A percentile compares a stretch with the other conserved stretches of the same genome.
These are phyloP conservation scores for Lepidium africanum DNA, from an alignment of 345 rosid species.

Conservation along the genomic window DNA sequence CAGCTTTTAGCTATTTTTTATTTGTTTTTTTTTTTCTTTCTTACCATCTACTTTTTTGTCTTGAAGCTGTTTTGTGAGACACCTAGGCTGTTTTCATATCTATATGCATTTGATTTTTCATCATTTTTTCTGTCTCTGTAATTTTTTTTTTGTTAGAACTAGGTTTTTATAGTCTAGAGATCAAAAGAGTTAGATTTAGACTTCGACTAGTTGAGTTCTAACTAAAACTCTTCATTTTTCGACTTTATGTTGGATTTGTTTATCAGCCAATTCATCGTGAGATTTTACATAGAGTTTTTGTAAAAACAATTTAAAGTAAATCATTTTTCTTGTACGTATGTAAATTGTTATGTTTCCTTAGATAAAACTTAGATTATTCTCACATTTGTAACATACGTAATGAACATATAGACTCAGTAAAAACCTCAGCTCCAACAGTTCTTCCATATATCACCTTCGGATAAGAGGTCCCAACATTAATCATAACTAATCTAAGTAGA, in stretches of 20 bases:
- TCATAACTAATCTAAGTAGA: no score
- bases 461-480: neutral
- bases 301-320: neutral
- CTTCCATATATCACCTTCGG: neutral
- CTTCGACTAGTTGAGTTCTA: neutral
- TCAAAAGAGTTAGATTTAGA: neutral
- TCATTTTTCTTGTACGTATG: no score
- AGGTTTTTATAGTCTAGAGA: neutral
- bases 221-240: neutral
- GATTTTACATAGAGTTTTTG: neutral
- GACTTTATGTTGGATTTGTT: neutral
- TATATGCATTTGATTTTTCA: neutral
- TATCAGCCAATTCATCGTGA: neutral
- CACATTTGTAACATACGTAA: neutral
- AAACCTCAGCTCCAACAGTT: neutral
- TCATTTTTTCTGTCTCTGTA: neutral
- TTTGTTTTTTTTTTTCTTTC: neutral
- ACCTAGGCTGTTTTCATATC: no score
- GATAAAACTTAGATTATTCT: neutral
- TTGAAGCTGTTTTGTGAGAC: conserved; percentile 18
- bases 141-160: neutral
- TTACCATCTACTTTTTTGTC: neutral
- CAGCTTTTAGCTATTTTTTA: conserved; percentile 10
- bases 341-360: no score
- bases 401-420: neutral